phyloP scores from a whole-genome alignment of 169 alveolate genomes.

The Plasmodium gonderi region DNA sequence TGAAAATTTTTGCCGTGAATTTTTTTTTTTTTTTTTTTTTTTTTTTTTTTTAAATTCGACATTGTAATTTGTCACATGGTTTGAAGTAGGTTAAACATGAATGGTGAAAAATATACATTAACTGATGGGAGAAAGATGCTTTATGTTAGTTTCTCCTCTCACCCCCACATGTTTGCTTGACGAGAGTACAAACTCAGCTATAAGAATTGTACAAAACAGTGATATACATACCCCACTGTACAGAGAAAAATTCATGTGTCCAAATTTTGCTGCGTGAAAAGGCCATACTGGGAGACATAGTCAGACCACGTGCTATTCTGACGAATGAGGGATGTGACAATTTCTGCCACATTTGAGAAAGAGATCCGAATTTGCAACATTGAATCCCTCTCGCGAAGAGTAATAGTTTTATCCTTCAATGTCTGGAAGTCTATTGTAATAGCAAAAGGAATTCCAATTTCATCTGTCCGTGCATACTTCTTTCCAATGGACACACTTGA shows the following conservation, averaged over 20 bases:
- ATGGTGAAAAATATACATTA: background rate
- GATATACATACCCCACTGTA: too few relatives aligned
- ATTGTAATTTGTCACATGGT: background rate
- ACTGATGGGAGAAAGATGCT: background rate
- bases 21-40: background rate
- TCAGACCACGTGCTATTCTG: constrained; percentile 83
- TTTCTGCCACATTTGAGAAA: constrained; percentile 73
- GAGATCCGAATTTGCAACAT: constrained; percentile 95
- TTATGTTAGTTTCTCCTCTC: background rate
- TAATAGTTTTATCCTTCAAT: constrained; percentile 92
- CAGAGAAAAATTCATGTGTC: background rate
- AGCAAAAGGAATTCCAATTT: constrained; percentile 98
- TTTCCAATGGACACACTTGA: constrained; percentile 95
- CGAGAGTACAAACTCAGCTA: too few relatives aligned
- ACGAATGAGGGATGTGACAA: constrained; percentile 74
- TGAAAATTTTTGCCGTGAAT: background rate
- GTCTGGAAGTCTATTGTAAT: constrained; percentile 97
- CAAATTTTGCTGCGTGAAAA: constrained; percentile 79
- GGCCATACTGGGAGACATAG: constrained; percentile 74
- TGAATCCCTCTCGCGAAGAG: constrained; percentile 95
- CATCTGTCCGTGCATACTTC: constrained; percentile 98
- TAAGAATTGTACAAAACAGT: too few relatives aligned
- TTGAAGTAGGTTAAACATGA: background rate
- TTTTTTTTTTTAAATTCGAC: background rate
- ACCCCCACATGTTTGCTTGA: too few relatives aligned